Conservation (phyloP, 768 basidiomycete genomes). For the Boletus bicolor region DNA sequence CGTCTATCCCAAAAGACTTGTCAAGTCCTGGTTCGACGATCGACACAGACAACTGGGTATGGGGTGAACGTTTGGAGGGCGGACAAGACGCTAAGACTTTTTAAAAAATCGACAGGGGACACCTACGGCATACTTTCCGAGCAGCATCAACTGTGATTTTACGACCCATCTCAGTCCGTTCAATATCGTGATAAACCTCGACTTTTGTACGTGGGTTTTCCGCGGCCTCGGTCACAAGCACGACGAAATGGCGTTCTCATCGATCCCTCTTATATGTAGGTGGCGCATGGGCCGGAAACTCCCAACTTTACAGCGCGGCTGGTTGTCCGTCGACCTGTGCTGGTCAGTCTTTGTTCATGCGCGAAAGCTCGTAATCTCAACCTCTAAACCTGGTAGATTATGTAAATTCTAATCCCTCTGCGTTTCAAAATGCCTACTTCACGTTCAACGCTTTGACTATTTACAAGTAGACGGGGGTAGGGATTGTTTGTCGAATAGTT, state of each 20-base stretch:
- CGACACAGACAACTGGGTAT: constrained; percentile 27
- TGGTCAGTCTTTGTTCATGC: constrained; percentile 14
- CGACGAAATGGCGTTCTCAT: not conserved
- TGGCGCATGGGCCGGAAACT: constrained; percentile 29
- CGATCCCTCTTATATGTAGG: constrained; percentile 5
- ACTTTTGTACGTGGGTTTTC: constrained; percentile 22
- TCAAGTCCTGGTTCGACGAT: constrained; percentile 16
- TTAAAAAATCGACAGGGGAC: constrained; percentile 40
- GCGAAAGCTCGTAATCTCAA: not conserved
- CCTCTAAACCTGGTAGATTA: constrained; percentile 19
- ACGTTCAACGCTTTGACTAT: constrained; percentile 37
- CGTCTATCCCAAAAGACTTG: constrained; percentile 34
- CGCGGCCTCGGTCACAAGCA: not conserved
- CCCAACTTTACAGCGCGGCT: constrained; percentile 13
- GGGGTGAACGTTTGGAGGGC: not conserved
- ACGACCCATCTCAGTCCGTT: constrained; percentile 49
- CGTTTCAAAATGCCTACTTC: constrained; percentile 41
- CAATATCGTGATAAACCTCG: constrained; percentile 61
- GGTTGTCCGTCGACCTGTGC: constrained; percentile 30
- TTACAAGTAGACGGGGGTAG: constrained; percentile 25
- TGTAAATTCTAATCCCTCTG: constrained; percentile 37
- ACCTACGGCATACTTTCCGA: constrained; percentile 60
- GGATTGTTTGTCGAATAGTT: not conserved
- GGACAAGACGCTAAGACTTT: not conserved
- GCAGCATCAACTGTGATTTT: constrained; percentile 53